Evolutionary conservation across 2,329 filamentous ascomycete genomes (phyloP).

Genomic region (Colletotrichum tabaci): DNA sequence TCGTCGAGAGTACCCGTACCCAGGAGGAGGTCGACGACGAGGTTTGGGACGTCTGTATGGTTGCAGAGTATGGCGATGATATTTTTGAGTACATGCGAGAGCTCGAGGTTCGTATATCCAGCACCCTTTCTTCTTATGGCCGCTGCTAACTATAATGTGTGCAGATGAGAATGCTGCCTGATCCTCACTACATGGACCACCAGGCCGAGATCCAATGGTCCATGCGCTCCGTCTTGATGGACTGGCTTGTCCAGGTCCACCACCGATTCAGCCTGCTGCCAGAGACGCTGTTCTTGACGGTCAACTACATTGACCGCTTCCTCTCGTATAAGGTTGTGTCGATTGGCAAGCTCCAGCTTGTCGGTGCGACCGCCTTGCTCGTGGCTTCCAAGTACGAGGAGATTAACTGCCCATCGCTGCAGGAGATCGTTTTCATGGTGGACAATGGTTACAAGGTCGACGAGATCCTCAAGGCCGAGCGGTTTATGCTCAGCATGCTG

Average conservation of each 20-base stretch:
- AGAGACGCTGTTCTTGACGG: conserved; percentile 93
- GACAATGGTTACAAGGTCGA: conserved; percentile 90
- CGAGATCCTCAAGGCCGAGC: conserved; percentile 96
- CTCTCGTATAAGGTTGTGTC: conserved; percentile 95
- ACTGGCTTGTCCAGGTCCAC: conserved; percentile 98
- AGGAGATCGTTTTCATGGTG: conserved; percentile 99
- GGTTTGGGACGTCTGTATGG: conserved; percentile 95
- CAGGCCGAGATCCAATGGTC: conserved; percentile 99
- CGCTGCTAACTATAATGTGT: conserved; percentile 46
- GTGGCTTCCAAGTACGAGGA: conserved; percentile 99
- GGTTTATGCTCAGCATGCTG: conserved; percentile 98
- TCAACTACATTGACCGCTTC: conserved; percentile 98
- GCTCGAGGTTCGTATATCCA: conserved; percentile 77
- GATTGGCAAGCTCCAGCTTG: conserved; percentile 93
- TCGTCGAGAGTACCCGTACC: conserved; percentile 77
- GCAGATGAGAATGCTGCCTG: conserved; percentile 85
- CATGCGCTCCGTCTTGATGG: conserved; percentile 97
- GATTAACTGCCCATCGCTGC: conserved; percentile 95
- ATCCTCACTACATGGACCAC: conserved; percentile 95
- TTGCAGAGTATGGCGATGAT: conserved; percentile 95
- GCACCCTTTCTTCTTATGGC: neutral
- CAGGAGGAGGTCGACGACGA: conserved; percentile 89
- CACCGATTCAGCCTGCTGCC: conserved; percentile 90
- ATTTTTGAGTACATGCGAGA: conserved; percentile 94
- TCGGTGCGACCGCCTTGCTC: conserved; percentile 95